phyloP scores from a whole-genome alignment of 2,329 filamentous ascomycete species.

The Exserohilum turcica region DNA sequence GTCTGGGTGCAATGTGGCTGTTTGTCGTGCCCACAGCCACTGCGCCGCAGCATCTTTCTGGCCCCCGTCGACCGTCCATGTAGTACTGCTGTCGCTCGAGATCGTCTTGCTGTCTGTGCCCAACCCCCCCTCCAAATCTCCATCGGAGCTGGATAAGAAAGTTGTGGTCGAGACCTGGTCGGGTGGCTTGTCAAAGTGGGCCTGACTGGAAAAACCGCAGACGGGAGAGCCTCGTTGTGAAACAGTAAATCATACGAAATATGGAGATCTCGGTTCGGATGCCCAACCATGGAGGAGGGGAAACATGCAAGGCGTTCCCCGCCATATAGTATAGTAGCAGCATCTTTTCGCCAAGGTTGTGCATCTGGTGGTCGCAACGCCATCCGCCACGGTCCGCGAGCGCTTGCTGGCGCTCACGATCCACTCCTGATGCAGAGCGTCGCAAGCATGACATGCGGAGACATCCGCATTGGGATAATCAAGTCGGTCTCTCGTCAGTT shows the following conservation, averaged over 20 bases:
- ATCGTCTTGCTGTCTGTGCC: slow-evolving; percentile 22
- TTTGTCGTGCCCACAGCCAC: slow-evolving; percentile 24
- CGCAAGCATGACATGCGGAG: slow-evolving; percentile 15
- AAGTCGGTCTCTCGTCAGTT: slow-evolving; percentile 4
- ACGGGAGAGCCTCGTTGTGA: slow-evolving; percentile 22
- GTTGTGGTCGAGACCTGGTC: slow-evolving; percentile 28
- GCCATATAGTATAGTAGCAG: slow-evolving; percentile 11
- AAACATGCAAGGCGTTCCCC: slow-evolving; percentile 11
- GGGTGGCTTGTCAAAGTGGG: slow-evolving; percentile 14
- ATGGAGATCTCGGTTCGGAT: slow-evolving; percentile 21
- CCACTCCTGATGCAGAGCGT: slow-evolving; percentile 12
- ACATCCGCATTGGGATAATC: slow-evolving; percentile 8
- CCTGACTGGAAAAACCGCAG: slow-evolving; percentile 7
- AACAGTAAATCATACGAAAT: slow-evolving; percentile 22
- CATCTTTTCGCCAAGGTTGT: slow-evolving; percentile 16
- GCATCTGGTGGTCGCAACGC: slow-evolving; percentile 9
- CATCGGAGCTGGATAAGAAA: slow-evolving; percentile 1
- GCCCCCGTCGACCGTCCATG: no score
- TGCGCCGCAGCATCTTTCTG: slow-evolving; percentile 20
- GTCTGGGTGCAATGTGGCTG: slow-evolving; percentile 19
- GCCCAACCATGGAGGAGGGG: slow-evolving; percentile 16
- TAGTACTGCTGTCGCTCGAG: slow-evolving; percentile 5
- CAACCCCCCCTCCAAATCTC: no score
- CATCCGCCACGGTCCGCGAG: slow-evolving; percentile 6
- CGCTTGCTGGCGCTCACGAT: slow-evolving; percentile 20